Evolutionary conservation across 768 basidiomycete species (phyloP).

Genomic region (Macrocybe gigantea): DNA sequence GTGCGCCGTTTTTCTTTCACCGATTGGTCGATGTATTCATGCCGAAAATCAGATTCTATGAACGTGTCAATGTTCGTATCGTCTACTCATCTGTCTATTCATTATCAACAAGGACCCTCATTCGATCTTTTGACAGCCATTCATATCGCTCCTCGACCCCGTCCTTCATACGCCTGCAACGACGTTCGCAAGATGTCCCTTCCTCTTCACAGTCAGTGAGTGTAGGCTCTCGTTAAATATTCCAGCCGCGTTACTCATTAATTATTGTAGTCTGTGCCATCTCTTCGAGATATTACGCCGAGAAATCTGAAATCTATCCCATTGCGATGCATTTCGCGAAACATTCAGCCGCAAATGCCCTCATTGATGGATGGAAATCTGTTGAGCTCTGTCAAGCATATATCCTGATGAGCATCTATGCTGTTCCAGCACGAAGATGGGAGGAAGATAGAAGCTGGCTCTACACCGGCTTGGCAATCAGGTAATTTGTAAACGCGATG

Average conservation of each 20-base stretch:
- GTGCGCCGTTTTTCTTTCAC: conserved; percentile 32
- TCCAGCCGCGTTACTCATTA: background rate
- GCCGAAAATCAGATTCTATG: conserved; percentile 50
- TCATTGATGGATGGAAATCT: conserved; percentile 79
- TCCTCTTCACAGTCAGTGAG: conserved; percentile 83
- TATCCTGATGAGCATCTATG: conserved; percentile 79
- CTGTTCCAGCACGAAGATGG: conserved; percentile 76
- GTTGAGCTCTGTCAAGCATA: conserved; percentile 92
- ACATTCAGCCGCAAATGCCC: conserved; percentile 71
- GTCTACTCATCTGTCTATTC: background rate
- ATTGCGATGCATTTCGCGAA: conserved; percentile 89
- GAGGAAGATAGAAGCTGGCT: conserved; percentile 91
- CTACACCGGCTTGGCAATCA: conserved; percentile 82
- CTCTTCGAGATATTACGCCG: conserved; percentile 72
- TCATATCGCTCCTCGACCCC: conserved; percentile 74
- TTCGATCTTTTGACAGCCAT: conserved; percentile 32
- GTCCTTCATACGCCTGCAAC: conserved; percentile 74
- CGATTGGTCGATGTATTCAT: background rate
- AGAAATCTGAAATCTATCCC: conserved; percentile 80
- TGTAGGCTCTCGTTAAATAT: conserved; percentile 10
- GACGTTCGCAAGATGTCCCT: conserved; percentile 81
- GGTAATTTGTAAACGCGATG: conserved; percentile 28
- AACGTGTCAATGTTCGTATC: conserved; percentile 55
- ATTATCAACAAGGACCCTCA: background rate
- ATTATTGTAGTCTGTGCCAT: conserved; percentile 67